phyloP scores from a whole-genome alignment of 2,329 filamentous ascomycete genomes.

The Fusarium sambucinum region DNA sequence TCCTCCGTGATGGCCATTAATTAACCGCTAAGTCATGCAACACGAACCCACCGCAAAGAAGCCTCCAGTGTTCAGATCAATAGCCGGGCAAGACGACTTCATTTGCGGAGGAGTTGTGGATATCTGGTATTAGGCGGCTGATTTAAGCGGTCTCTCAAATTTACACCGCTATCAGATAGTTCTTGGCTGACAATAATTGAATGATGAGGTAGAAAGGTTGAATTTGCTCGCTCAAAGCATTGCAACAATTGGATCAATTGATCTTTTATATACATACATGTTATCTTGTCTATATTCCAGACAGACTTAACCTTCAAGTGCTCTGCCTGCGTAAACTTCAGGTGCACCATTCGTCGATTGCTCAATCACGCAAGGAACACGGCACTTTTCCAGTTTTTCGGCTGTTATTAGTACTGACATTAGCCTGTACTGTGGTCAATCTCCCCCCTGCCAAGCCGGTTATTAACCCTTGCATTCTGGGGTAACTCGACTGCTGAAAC shows the following conservation, averaged over 20 bases:
- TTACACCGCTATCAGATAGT: background rate
- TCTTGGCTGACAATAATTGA: background rate
- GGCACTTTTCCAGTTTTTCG: background rate
- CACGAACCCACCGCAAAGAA: background rate
- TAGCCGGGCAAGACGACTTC: background rate
- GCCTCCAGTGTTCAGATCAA: background rate
- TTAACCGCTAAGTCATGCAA: constrained; percentile 1
- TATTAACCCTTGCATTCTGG: constrained; percentile 11
- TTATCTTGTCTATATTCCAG: too few species aligned
- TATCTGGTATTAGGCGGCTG: constrained; percentile 10
- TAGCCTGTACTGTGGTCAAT: background rate
- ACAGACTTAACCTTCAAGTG: too few species aligned
- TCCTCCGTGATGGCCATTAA: constrained; percentile 2
- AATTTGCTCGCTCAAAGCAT: too few species aligned
- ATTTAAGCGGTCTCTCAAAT: constrained; percentile 1
- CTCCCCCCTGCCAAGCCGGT: constrained; percentile 6
- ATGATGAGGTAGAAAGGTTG: background rate
- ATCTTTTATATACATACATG: too few species aligned
- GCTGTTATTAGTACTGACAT: too few species aligned
- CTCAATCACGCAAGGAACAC: background rate
- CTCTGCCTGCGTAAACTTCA: too few species aligned
- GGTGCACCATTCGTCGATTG: background rate
- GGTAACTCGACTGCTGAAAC: background rate
- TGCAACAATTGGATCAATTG: too few species aligned
- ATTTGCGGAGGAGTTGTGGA: constrained; percentile 9